Evolutionary conservation across 495 filamentous ascomycete genomes (phyloP).

Genomic region (Daldinia caldariorum): DNA sequence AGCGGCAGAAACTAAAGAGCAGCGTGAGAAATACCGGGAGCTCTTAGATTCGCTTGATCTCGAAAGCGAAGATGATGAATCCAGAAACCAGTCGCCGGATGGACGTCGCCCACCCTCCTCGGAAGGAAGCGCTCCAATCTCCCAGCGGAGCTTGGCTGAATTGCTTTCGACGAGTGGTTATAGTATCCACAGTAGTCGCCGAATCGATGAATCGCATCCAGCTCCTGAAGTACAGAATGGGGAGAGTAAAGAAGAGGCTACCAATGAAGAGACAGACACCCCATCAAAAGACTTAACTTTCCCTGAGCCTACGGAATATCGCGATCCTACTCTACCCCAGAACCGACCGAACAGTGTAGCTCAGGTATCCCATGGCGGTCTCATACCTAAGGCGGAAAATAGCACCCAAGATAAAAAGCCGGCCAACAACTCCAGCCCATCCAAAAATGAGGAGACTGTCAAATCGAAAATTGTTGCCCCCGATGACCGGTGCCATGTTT

Average conservation of each 20-base stretch:
- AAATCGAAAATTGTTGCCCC: conserved; percentile 19
- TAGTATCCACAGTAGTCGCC: conserved; percentile 45
- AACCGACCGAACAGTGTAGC: conserved; percentile 64
- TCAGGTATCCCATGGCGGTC: conserved; percentile 6
- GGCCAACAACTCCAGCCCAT: neutral
- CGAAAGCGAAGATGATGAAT: conserved; percentile 47
- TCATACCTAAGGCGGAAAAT: conserved; percentile 27
- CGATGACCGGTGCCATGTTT: conserved; percentile 30
- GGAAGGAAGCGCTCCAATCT: conserved; percentile 33
- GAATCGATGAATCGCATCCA: conserved; percentile 36
- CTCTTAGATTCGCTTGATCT: conserved; percentile 60
- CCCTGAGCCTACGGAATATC: conserved; percentile 40
- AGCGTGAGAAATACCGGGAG: conserved; percentile 66
- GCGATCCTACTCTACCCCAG: conserved; percentile 77
- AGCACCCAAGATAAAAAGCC: neutral
- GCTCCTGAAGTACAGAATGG: neutral
- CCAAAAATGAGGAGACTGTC: neutral
- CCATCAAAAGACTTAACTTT: neutral
- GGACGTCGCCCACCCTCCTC: conserved; percentile 14
- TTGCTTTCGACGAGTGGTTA: conserved; percentile 64
- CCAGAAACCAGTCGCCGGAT: conserved; percentile 27
- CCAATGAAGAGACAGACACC: neutral
- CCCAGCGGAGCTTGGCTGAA: conserved; percentile 57
- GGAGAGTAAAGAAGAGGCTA: neutral
- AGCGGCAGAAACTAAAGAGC: conserved; percentile 67